Conservation (phyloP, 2,329 filamentous ascomycete species). For the Colletotrichum costaricense region DNA sequence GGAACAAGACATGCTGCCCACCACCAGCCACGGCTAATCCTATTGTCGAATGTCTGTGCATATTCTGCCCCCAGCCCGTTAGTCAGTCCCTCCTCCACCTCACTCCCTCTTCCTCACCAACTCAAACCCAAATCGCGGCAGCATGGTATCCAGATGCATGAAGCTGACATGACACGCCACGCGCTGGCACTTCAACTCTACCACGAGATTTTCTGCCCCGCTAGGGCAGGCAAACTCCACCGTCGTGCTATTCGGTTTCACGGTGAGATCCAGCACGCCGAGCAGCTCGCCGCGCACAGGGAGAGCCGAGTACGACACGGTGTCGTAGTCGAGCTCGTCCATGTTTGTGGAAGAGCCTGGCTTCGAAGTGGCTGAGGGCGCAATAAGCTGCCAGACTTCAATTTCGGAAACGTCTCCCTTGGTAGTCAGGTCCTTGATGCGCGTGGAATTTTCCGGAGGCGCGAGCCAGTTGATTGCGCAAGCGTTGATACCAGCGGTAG, state of each 20-base stretch:
- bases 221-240: constrained; percentile 3
- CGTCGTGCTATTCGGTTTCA: not conserved
- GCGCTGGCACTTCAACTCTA: constrained; percentile 20
- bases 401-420: not conserved
- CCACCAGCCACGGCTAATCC: too few relatives aligned
- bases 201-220: constrained; percentile 2
- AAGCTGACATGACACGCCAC: constrained; percentile 22
- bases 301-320: constrained; percentile 11
- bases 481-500: not conserved
- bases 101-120: constrained; percentile 1
- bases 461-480: not conserved
- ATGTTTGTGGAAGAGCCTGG: not conserved
- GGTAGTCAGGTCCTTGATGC: not conserved
- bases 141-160: constrained; percentile 11
- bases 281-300: constrained; percentile 23
- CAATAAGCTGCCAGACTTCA: not conserved
- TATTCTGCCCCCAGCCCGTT: too few relatives aligned
- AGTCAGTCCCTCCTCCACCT: not conserved
- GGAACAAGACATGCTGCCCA: too few relatives aligned
- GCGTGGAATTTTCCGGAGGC: not conserved
- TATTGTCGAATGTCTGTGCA: too few relatives aligned
- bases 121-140: constrained; percentile 23
- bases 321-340: constrained; percentile 22
- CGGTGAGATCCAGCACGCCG: constrained; percentile 6
- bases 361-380: not conserved